Conservation (phyloP, 768 basidiomycete species). For the Trametopsis cervina region DNA sequence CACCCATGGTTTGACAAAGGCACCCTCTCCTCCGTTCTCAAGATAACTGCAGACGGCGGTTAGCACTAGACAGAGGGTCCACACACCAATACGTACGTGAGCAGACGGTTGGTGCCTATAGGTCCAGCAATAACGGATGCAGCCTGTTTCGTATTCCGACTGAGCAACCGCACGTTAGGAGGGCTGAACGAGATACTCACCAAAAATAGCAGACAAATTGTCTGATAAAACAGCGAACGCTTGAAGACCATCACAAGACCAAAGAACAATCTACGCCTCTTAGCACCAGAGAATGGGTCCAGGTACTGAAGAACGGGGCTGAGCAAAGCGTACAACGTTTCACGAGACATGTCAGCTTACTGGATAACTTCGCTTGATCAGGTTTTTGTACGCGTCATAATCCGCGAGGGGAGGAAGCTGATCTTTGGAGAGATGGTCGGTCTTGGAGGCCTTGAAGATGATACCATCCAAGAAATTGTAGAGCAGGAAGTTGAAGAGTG, state of each 20-base stretch:
- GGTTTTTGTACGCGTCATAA: conserved; percentile 21
- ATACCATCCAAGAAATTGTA: conserved; percentile 34
- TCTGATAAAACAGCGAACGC: background rate
- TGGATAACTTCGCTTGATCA: conserved; percentile 21
- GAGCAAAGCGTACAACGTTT: background rate
- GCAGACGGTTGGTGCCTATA: conserved; percentile 31
- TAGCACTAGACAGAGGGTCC: background rate
- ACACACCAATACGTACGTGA: conserved; percentile 22
- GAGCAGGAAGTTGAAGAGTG: conserved; percentile 30
- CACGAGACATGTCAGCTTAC: conserved; percentile 15
- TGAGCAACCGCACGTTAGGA: background rate
- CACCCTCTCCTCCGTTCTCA: conserved; percentile 30
- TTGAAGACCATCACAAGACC: conserved; percentile 26
- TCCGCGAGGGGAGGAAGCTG: conserved; percentile 30
- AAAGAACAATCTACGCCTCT: conserved; percentile 27
- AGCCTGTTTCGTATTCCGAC: conserved; percentile 8
- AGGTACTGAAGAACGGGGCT: conserved; percentile 20
- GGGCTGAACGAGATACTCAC: conserved; percentile 10
- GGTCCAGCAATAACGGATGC: conserved; percentile 13
- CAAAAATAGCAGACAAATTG: background rate
- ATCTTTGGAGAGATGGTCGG: conserved; percentile 25
- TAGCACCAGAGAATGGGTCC: conserved; percentile 30
- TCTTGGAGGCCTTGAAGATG: conserved; percentile 24
- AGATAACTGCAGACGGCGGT: conserved; percentile 23
- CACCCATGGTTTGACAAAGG: conserved; percentile 38